Conservation (phyloP, 139 green algal genomes). For the Tetradesmus obliquus region DNA sequence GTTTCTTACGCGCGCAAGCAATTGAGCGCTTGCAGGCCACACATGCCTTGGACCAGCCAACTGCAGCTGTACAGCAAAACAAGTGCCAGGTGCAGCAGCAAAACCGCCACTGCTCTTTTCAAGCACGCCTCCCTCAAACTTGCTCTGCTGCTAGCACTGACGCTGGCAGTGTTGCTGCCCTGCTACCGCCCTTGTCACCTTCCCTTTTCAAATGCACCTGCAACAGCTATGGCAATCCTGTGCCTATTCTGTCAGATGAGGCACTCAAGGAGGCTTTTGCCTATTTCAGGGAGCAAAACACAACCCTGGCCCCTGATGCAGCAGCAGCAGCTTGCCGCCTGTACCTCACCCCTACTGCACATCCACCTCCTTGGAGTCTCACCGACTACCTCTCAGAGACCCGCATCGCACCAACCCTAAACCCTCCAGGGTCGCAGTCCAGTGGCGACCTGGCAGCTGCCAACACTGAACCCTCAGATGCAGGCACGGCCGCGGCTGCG, state of each 20-base stretch:
- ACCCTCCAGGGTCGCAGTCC: neutral
- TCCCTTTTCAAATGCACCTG: neutral
- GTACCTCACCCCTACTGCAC: constrained; percentile 22
- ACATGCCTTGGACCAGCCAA: neutral
- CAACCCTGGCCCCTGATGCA: neutral
- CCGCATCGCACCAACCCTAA: neutral
- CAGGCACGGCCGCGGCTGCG: neutral
- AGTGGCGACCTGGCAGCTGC: constrained; percentile 1
- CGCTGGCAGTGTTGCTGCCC: neutral
- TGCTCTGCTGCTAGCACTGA: neutral
- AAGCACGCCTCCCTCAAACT: neutral
- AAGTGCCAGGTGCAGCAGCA: neutral
- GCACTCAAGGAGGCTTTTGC: constrained; percentile 31
- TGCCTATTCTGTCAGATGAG: constrained; percentile 34
- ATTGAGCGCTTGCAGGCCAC: too few relatives aligned
- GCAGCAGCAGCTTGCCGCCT: constrained; percentile 30
- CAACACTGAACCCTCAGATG: neutral
- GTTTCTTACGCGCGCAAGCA: too few relatives aligned
- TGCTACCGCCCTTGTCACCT: neutral
- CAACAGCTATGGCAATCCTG: constrained; percentile 26
- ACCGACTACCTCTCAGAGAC: constrained; percentile 20
- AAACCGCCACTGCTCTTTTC: neutral
- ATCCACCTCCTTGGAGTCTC: constrained; percentile 9
- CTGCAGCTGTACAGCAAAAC: neutral
- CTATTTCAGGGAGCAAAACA: constrained; percentile 35